Evolutionary conservation across 2,329 filamentous ascomycete genomes (phyloP), one percentile per base, ranked within the genome.

Genomic region (Aspergillus neoniger): DNA sequence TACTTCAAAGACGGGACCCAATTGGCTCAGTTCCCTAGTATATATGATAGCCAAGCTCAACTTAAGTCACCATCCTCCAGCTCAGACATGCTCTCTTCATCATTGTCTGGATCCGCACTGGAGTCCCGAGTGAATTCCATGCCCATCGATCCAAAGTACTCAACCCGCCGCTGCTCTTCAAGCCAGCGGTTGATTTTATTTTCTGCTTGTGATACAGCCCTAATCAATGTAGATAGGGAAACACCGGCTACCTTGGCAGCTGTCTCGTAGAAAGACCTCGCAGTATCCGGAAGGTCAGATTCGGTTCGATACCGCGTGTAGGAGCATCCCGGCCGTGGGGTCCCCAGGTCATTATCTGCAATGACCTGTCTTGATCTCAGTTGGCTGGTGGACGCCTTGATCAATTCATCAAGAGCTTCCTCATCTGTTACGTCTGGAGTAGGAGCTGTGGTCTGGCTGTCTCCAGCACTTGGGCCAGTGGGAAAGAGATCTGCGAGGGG

Each of bases 181-280:
- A 74, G 68, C 69, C 74, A 77, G 55, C 69, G 72, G 51, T 77
- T 70, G 58, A 85, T 69, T 61, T 70, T 79, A 57, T 71, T 63
- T 68, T 88, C 86, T 0, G 80, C 77, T 38, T 78, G 73, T 49
- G 76, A 79, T 0, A 87, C 83, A 15, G 80, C 82, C 58, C 73
- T 74, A 14, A 86, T 69, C 47, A 88, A 72, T 38, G 79, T 81
- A 25, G 80, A 73, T 49, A 86, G 62, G 10, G 80, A 80, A 36
- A 85, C 66, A 6, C 82, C 85, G 6, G 79, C 79, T 15, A 83
- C 68, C 61, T 76, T 77, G 9, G 84, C 83, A 10, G 79, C 82
- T 51, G 79, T 74, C 60, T 83, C 76, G 65, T 85, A 84, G 59
- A 88, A 84, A 0, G 69, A 59, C 55, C 72, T 80, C 17, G 79